Base-by-base conservation (phyloP, 208 protist genomes). In the Acanthamoeba quina region DNA sequence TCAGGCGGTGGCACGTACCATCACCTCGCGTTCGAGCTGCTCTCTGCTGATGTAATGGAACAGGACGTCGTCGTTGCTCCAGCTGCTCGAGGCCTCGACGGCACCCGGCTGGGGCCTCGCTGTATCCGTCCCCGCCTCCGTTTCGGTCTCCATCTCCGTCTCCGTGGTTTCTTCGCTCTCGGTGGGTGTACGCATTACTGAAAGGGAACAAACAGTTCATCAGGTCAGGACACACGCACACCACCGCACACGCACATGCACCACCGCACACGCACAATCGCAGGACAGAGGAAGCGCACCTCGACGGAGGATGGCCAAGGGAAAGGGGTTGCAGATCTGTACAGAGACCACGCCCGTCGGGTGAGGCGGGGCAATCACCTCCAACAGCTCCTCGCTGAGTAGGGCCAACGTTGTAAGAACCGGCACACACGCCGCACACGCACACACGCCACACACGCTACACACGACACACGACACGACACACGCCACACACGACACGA, bases 31-130 rank as follows among this genome's bases (percentile, higher is more conserved):
- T 10, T 86, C 78, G 29, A 86, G 52, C 52, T 86, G 78, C 34
- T 86, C 78, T 37, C 78, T 60, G 52, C 78, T 86, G 49, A 86
- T 62, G 52, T 86, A 86, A 29, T 86, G 78, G 78, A 86, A 86
- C 26, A 86, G 78, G n/a, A 62, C 78, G 24, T 86, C 78, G 52
- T 62, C 52, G 26, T 54, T 82, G 78, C 49, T 58, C 78, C 44
- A 86, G 29, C 21, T 58, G 41, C 74, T 47, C 34, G 37, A 78
- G 0, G 29, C n/a, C 17, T 15, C 11, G 11, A n/a, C n/a, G n/a
- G 24, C 66, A 15, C 13, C n/a, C n/a, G 31, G 15, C n/a, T 6
- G 66, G 9, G 24, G 21, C 0, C 37, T 29, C 24, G 34, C 37
- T 29, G 68, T 13, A 21, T 37, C 68, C 0, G 15, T n/a, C 37